These are phyloP conservation scores for Phalaenopsis equestris DNA, from an alignment of 106 monocot species.

Conservation along the genomic window DNA sequence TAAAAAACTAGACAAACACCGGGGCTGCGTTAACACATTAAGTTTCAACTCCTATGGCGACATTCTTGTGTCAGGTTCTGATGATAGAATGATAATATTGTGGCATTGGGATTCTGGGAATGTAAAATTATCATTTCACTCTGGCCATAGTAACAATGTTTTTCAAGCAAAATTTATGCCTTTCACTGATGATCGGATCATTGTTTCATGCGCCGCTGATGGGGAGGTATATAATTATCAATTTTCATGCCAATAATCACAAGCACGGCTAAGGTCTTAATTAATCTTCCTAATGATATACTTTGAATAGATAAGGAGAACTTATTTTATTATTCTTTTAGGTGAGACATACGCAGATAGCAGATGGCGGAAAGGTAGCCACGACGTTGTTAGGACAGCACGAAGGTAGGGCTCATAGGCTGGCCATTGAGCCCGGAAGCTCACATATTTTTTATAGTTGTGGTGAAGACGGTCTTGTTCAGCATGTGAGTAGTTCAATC, in stretches of 20 bases:
- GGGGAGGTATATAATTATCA: constrained; percentile 43
- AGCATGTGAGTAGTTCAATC: constrained; percentile 30
- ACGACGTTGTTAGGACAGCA: constrained; percentile 35
- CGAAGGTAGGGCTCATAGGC: constrained; percentile 52
- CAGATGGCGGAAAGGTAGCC: constrained; percentile 40
- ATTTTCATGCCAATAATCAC: neutral
- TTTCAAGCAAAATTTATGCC: constrained; percentile 77
- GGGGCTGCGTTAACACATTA: constrained; percentile 84
- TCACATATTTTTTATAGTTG: constrained; percentile 77
- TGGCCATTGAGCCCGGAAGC: constrained; percentile 75
- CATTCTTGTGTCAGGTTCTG: constrained; percentile 81
- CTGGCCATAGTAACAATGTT: constrained; percentile 73
- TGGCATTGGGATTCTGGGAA: constrained; percentile 73
- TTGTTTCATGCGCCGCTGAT: constrained; percentile 81
- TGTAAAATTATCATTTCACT: constrained; percentile 45
- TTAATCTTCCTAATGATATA: neutral
- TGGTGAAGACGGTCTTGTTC: constrained; percentile 67
- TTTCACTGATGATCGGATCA: constrained; percentile 38
- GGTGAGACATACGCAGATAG: constrained; percentile 65
- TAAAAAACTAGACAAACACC: constrained; percentile 54
- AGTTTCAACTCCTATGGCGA: constrained; percentile 63
- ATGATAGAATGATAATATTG: constrained; percentile 60
- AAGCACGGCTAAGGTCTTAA: neutral
- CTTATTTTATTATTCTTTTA: constrained; percentile 13
- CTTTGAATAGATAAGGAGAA: neutral